Base-by-base conservation (phyloP, 1,284 basidiomycete genomes). In the Cystobasidiaceae sp. region DNA sequence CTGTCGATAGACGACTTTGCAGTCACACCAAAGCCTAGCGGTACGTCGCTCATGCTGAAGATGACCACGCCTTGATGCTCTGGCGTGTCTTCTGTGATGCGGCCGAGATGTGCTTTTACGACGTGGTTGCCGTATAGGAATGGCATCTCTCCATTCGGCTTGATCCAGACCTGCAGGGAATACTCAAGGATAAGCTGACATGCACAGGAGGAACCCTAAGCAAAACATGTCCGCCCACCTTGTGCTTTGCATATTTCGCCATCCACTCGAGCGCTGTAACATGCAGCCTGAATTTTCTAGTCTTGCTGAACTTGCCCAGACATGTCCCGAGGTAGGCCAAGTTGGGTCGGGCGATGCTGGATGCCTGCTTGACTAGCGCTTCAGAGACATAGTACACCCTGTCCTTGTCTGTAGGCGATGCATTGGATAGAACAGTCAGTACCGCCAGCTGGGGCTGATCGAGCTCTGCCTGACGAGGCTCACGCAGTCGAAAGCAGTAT, bases 81-180 rank as follows among this genome's bases (percentile, higher is more conserved):
- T 13, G 94, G 93, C 4, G 93, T 97, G 75, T 99, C 96, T 76
- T 99, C 96, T 57, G 96, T 97, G 76, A 98, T 97, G 71, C 94
- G 84, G n/a, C 96, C 94, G 27, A 99, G 81, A 78, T 99, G 96
- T 30, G 96, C 96, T 79, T 98, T 99, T 70, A 97, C 85, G 68
- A 98, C 89, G 80, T 99, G 93, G 76, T 98, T 98, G 63, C 96
- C 96, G 75, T 98, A 99, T 54, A 99, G 80, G 82, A 97, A 99
- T 2, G 96, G 96, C 85, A 98, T 92, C 79, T 99, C 96, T 74
- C 96, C 96, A 70, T 98, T 96, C 15, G 93, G 89, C 78, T 99
- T 99, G 78, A 98, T 94, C 96, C 96, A 99, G 37, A 97, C 85
- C 93, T 96, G 71, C 6, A 23, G n/a, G 13, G 30, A 21, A 32